Evolutionary conservation across 192 early-diverging fungal genomes (phyloP), one percentile per base, ranked within the genome.

Genomic region (Phlyctochytrium arcticum): DNA sequence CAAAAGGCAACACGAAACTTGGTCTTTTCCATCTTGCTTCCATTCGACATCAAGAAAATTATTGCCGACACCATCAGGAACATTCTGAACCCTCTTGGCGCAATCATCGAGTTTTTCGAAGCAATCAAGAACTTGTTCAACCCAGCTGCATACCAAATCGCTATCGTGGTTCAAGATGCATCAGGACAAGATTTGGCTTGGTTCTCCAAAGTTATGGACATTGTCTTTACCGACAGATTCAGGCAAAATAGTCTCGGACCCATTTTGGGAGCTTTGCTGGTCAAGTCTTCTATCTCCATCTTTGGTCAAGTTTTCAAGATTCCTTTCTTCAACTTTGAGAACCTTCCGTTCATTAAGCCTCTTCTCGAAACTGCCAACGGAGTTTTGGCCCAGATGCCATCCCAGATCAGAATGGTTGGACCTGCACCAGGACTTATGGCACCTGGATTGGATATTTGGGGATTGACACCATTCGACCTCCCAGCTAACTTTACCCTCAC

Each of bases 271-370:
- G 64, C 64, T 8, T 15, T 66, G 15, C 39, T 66, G 15, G 57
- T 54, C 4, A 57, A 66, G n/a, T 8, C 37, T 5, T 27, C 51
- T 10, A 21, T 66, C 32, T 31, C 55, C 32, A 42, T 48, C 1
- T 57, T 66, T 23, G 64, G 64, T 6, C 42, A 35, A 12, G 12
- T 44, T 6, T 15, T 66, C 62, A 65, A 66, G 54, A 9, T 57
- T 27, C 64, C 37, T 26, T 66, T 57, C 61, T 15, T 62, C 27
- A 62, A 66, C 37, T 21, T 57, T 23, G 64, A 55, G 31, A 57
- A 66, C 33, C 53, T 66, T 19, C 64, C 64, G 2, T 66, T 66
- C 64, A 57, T 66, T 39, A 44, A 30, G 19, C 54, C 53, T n/a
- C 44, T 66, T 33, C 9, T 57, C 21, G 37, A 56, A 1, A 30